Evolutionary conservation across 2,329 filamentous ascomycete species (phyloP), one percentile per base, ranked within the genome.

Genomic region (Trematosphaeria pertusa): DNA sequence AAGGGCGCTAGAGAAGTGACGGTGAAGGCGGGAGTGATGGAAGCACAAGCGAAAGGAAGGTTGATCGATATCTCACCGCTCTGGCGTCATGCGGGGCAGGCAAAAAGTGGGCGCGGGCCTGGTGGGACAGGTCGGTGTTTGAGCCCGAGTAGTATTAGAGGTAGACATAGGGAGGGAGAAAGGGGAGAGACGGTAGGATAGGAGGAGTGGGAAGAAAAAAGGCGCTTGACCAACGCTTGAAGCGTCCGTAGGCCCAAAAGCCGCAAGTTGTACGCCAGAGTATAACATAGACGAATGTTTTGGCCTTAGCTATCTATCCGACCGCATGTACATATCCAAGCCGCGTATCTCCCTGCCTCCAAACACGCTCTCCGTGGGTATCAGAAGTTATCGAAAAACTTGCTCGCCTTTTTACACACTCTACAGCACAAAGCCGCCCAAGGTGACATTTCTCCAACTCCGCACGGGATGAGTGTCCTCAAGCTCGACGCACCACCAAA

Each of bases 401-500:
- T 39, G 10, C 26, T 8, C 15, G 5, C 6, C 28, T 17, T 41
- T 21, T 18, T 18, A 9, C 8, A n/a, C 12, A 8, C 37, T 36
- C 53, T 58, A 71, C 37, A 70, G 31, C 12, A 70, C 67, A 38
- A 69, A 67, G 0, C 67, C 64, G 15, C 68, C 68, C 11, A 61
- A 37, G 2, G 60, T 86, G 20, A 91, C 80, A 56, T 82, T 86
- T 21, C 78, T 81, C 94, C 93, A 97, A 48, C 83, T 81, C 46
- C 94, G 84, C 37, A 96, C 82, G 0, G 87, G 90, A 55, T 84
- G 85, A 6, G 84, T 85, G 68, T 99, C 93, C 69, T 97, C 94
- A 21, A 99, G 78, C 73, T 97, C 91, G 10, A 99, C 89, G 61
- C 92, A 96, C 91, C 93, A 97, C 94, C 94, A 97, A 5, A 97